Base-by-base conservation (phyloP, 2,329 filamentous ascomycete genomes). In the Ramularia endophylla region DNA sequence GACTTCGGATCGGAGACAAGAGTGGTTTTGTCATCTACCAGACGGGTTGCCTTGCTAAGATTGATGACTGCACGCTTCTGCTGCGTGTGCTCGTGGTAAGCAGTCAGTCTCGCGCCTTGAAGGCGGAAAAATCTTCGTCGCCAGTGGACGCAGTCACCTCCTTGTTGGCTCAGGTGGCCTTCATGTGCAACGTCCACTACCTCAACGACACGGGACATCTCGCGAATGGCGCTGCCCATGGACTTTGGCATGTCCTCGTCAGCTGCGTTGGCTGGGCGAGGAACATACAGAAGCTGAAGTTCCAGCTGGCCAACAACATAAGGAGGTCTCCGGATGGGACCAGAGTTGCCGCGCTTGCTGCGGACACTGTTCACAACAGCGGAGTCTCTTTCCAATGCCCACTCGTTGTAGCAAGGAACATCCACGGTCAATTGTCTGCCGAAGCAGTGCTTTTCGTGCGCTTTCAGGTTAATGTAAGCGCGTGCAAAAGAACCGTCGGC, bases 211-310 rank as follows among this genome's bases (percentile, higher is more conserved):
- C 90, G 87, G 65, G 85, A 87, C 68, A 98, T 81, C 69, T 97
- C 92, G 13, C 92, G 79, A 54, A 97, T 85, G 64, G 88, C 95
- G 31, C 87, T 85, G 65, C 92, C 94, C 89, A 98, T 95, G 71
- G 89, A 95, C 80, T 97, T 97, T 40, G 92, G 92, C 87, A 98
- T 95, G 54, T 97, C 90, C 12, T 95, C 89, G 51, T 97, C 92
- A 36, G 80, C 81, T 20, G 81, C 75, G 32, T 84, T 85, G 70
- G 87, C 90, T 4, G 92, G 90, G 56, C 89, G 87, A 1, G 92
- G 92, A 1, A 98, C 88, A 58, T 95, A 98, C 11, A 98, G 73
- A 7, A 98, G 76, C 68, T 98, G 92, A 28, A 98, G 72, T 62
- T 95, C 87, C 40, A 98, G 75, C 68, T 95, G 95, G 52, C 89